These are phyloP conservation scores for Lodderomyces beijingensis DNA, from an alignment of 1,139 yeast species.

Conservation along the genomic window DNA sequence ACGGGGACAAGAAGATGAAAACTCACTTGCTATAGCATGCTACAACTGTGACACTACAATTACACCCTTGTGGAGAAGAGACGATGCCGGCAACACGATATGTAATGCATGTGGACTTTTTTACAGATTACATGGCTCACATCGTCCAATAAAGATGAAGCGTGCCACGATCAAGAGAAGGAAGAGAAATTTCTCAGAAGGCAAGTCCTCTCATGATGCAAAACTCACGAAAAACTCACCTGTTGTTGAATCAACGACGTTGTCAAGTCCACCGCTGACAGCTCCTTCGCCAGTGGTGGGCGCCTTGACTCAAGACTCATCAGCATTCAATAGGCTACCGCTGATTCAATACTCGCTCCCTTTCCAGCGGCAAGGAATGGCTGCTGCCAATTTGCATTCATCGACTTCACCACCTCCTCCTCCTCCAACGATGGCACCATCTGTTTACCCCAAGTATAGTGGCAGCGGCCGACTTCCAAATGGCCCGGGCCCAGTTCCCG, in stretches of 20 bases:
- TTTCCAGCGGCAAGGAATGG: slow-evolving; percentile 1
- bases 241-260: slow-evolving; percentile 1
- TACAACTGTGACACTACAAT: slow-evolving; percentile 80
- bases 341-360: slow-evolving; percentile 9
- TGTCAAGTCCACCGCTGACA: slow-evolving; percentile 1
- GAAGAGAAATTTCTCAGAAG: slow-evolving; percentile 38
- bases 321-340: slow-evolving; percentile 8
- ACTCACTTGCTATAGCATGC: slow-evolving; percentile 64
- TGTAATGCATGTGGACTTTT: slow-evolving; percentile 90
- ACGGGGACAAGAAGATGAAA: slow-evolving; percentile 16
- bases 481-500: slow-evolving; percentile 46
- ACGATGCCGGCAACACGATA: slow-evolving; percentile 73
- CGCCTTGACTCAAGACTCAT: slow-evolving; percentile 1
- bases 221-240: slow-evolving; percentile 9
- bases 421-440: slow-evolving; percentile 9
- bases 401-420: slow-evolving; percentile 8
- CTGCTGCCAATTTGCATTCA: not conserved
- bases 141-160: slow-evolving; percentile 75
- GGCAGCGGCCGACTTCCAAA: slow-evolving; percentile 39
- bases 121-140: slow-evolving; percentile 70
- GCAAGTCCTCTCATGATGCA: slow-evolving; percentile 9
- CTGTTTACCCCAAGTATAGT: slow-evolving; percentile 37
- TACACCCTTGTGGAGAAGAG: slow-evolving; percentile 86
- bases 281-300: slow-evolving; percentile 6
- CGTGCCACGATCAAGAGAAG: slow-evolving; percentile 71